Percentiles rank a stretch among this genome's conserved stretches.
These are phyloP conservation scores for Rhodotorula sp. DNA, from an alignment of 1,284 basidiomycete species.

Conservation along the genomic window DNA sequence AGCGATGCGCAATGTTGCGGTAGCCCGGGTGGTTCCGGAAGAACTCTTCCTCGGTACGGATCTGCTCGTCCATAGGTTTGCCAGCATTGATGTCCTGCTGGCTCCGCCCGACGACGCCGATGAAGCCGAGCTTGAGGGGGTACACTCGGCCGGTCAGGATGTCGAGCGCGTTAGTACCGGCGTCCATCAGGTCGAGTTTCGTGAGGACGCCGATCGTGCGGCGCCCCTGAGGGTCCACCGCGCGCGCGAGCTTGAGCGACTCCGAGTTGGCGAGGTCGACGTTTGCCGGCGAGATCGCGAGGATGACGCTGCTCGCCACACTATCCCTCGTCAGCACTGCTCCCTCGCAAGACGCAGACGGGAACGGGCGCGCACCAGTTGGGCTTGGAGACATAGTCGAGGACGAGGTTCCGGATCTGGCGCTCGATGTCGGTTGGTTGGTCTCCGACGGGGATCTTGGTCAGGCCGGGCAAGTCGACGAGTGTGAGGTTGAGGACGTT, in stretches of 20 bases:
- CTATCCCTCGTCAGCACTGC: neutral
- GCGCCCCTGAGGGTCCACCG: slow-evolving; percentile 91
- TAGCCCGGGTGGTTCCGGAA: slow-evolving; percentile 89
- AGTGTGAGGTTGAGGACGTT: slow-evolving; percentile 92
- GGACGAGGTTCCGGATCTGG: slow-evolving; percentile 88
- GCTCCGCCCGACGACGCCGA: slow-evolving; percentile 94
- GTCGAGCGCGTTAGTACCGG: slow-evolving; percentile 94
- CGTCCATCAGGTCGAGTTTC: slow-evolving; percentile 98
- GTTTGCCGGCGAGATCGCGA: slow-evolving; percentile 94
- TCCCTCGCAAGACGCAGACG: no score
- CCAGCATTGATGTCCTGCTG: slow-evolving; percentile 95
- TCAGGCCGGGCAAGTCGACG: slow-evolving; percentile 92
- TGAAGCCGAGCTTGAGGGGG: slow-evolving; percentile 95
- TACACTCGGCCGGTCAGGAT: slow-evolving; percentile 94
- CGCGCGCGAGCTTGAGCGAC: slow-evolving; percentile 90
- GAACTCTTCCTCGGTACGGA: slow-evolving; percentile 84
- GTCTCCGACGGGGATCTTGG: slow-evolving; percentile 87
- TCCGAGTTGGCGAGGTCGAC: slow-evolving; percentile 99
- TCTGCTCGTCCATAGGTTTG: slow-evolving; percentile 80
- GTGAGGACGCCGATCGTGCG: slow-evolving; percentile 94
- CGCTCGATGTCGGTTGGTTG: slow-evolving; percentile 84
- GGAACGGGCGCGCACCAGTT: slow-evolving; percentile 66
- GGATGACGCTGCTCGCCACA: slow-evolving; percentile 68
- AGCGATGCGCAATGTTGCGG: slow-evolving; percentile 93
- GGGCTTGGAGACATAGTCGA: slow-evolving; percentile 94